Percentiles rank a stretch among this genome's conserved stretches.
Evolutionary conservation across 352 stramenopile genomes (phyloP).

Genomic region (Phytopythium helicoides): DNA sequence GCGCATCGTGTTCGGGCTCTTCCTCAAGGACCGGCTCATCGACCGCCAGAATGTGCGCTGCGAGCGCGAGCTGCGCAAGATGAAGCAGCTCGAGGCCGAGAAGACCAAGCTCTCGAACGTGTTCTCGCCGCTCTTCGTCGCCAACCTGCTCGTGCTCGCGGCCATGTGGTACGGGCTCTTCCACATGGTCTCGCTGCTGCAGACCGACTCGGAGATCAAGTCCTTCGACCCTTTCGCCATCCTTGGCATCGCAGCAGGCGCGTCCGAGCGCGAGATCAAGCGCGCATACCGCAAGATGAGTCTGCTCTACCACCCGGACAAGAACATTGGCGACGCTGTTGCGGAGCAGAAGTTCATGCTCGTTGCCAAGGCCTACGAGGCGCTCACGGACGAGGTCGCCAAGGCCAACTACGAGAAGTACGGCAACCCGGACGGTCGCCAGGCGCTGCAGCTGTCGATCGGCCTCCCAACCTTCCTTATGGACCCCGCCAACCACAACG

Average conservation of each 20-base stretch:
- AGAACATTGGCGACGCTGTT: constrained; percentile 96
- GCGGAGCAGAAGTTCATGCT: constrained; percentile 99
- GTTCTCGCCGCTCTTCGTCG: constrained; percentile 74
- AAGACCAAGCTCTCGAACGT: constrained; percentile 85
- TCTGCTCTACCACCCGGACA: constrained; percentile 93
- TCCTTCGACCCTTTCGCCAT: constrained; percentile 98
- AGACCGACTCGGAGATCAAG: constrained; percentile 97
- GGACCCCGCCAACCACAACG: constrained; percentile 97
- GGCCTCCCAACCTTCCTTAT: constrained; percentile 97
- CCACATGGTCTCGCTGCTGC: constrained; percentile 89
- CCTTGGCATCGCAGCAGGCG: constrained; percentile 90
- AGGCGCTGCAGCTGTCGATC: constrained; percentile 95
- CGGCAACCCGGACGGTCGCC: constrained; percentile 98
- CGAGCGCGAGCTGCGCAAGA: constrained; percentile 80
- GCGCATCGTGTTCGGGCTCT: constrained; percentile 85
- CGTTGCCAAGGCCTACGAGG: constrained; percentile 93
- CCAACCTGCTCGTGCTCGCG: constrained; percentile 71
- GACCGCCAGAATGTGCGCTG: constrained; percentile 80
- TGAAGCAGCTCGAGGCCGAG: constrained; percentile 83
- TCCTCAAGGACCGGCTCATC: constrained; percentile 88
- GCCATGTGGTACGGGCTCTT: constrained; percentile 85
- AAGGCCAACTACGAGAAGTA: constrained; percentile 99
- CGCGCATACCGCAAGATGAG: constrained; percentile 92
- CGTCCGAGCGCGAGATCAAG: constrained; percentile 96
- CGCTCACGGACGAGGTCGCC: constrained; percentile 94